phyloP scores from a whole-genome alignment of 2,329 filamentous ascomycete species.

The Aureobasidium leucospermi region DNA sequence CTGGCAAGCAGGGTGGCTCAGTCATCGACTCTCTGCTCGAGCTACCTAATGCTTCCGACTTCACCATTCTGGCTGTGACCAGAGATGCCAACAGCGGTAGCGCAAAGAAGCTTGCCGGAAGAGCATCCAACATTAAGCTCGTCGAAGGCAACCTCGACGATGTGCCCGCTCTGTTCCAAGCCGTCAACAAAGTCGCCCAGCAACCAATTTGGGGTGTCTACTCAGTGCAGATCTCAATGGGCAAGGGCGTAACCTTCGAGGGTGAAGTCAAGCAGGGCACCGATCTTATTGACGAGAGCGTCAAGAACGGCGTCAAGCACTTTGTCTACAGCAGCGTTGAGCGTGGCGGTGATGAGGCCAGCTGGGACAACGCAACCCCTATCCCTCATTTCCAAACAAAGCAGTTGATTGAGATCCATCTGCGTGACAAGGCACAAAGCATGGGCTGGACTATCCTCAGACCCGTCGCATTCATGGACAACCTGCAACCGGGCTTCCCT shows the following conservation, averaged over 20 bases:
- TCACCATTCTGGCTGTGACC: slow-evolving; percentile 51
- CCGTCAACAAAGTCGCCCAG: slow-evolving; percentile 25
- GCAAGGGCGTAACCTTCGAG: slow-evolving; percentile 35
- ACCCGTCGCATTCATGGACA: slow-evolving; percentile 58
- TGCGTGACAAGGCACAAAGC: slow-evolving; percentile 40
- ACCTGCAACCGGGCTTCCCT: slow-evolving; percentile 42
- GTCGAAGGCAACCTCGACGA: slow-evolving; percentile 50
- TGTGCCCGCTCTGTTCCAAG: slow-evolving; percentile 43
- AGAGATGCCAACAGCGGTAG: slow-evolving; percentile 42
- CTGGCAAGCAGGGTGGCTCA: slow-evolving; percentile 40
- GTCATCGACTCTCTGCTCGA: slow-evolving; percentile 32
- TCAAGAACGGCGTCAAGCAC: slow-evolving; percentile 49
- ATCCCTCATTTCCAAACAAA: slow-evolving; percentile 54
- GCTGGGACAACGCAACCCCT: slow-evolving; percentile 46
- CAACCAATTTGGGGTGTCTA: slow-evolving; percentile 44
- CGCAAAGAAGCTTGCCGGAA: slow-evolving; percentile 41
- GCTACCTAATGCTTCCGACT: slow-evolving; percentile 24
- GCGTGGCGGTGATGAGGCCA: slow-evolving; percentile 49
- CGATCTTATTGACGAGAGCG: slow-evolving; percentile 49
- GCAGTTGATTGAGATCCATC: slow-evolving; percentile 53
- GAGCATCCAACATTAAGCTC: slow-evolving; percentile 41
- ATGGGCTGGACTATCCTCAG: slow-evolving; percentile 58
- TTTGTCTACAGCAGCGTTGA: slow-evolving; percentile 61
- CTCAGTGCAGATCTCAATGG: slow-evolving; percentile 49
- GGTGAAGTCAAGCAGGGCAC: slow-evolving; percentile 51